A percentile compares a stretch with the other conserved stretches of the same genome.
Conservation (phyloP, 192 early-diverging fungal genomes). For the Cladochytrium replicatum region DNA sequence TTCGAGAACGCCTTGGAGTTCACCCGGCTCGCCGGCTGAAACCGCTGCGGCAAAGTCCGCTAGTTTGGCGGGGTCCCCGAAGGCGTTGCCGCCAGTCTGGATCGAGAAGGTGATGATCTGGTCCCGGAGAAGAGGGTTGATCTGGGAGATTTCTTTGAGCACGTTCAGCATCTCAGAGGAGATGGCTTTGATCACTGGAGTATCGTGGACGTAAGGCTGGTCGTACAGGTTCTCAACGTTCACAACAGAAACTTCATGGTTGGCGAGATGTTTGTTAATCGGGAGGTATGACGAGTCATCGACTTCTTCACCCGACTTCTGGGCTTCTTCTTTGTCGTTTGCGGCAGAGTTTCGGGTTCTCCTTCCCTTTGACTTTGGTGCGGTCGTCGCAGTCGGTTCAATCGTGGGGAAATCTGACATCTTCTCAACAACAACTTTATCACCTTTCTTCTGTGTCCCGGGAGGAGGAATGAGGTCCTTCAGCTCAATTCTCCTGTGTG, state of each 20-base stretch:
- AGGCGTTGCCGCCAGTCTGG: constrained; percentile 90
- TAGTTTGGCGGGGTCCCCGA: constrained; percentile 87
- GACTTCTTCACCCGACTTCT: constrained; percentile 10
- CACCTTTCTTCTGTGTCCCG: background rate
- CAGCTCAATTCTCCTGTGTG: constrained; percentile 83
- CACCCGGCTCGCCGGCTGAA: constrained; percentile 80
- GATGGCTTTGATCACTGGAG: constrained; percentile 77
- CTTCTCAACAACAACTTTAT: constrained; percentile 1
- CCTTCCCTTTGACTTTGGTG: constrained; percentile 1
- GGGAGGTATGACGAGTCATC: constrained; percentile 22
- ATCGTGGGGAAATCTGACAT: background rate
- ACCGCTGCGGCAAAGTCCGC: constrained; percentile 98
- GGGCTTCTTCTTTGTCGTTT: constrained; percentile 3
- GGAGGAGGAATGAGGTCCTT: constrained; percentile 47
- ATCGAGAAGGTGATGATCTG: constrained; percentile 97
- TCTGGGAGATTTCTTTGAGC: constrained; percentile 88
- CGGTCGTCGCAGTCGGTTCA: constrained; percentile 11
- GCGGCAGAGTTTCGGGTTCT: constrained; percentile 6
- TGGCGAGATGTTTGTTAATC: constrained; percentile 26
- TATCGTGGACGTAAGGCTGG: constrained; percentile 74
- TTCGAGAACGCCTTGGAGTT: constrained; percentile 89
- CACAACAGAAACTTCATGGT: constrained; percentile 73
- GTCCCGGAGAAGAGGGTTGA: constrained; percentile 94
- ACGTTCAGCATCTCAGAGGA: constrained; percentile 93
- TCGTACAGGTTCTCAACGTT: constrained; percentile 85